Percentiles rank a stretch among this genome's conserved stretches.
These are phyloP conservation scores for Tolypocladium amazonense DNA, from an alignment of 2,329 filamentous ascomycete genomes.

Conservation along the genomic window DNA sequence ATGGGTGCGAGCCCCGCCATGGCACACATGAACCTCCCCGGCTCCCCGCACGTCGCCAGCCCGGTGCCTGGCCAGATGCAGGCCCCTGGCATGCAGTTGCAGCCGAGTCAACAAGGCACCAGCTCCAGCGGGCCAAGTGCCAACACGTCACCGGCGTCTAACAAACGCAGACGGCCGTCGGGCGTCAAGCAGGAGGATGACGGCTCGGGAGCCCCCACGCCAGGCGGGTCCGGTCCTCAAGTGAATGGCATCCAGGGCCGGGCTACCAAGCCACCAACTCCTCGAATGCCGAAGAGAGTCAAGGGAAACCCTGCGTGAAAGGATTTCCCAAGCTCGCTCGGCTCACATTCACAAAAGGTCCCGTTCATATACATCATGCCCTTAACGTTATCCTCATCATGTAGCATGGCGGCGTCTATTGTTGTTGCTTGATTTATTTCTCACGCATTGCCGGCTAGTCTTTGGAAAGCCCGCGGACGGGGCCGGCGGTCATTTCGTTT, in stretches of 20 bases:
- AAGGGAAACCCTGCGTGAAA: slow-evolving; percentile 33
- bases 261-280: slow-evolving; percentile 45
- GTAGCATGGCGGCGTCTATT: slow-evolving; percentile 25
- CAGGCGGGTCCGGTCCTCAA: slow-evolving; percentile 27
- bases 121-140: slow-evolving; percentile 56
- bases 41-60: slow-evolving; percentile 50
- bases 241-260: slow-evolving; percentile 40
- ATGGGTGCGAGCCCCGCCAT: slow-evolving; percentile 50
- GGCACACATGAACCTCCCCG: slow-evolving; percentile 49
- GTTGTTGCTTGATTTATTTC: slow-evolving; percentile 12
- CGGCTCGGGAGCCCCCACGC: slow-evolving; percentile 36
- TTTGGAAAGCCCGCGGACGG: slow-evolving; percentile 5
- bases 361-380: slow-evolving; percentile 9
- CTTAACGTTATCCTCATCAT: slow-evolving; percentile 19
- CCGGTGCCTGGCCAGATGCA: slow-evolving; percentile 53
- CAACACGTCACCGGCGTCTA: slow-evolving; percentile 53
- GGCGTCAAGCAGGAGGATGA: slow-evolving; percentile 49
- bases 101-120: slow-evolving; percentile 58
- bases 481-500: slow-evolving; percentile 6
- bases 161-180: slow-evolving; percentile 47
- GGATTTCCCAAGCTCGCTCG: not conserved
- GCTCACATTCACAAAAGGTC: not conserved
- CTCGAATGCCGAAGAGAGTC: slow-evolving; percentile 43
- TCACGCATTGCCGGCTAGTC: slow-evolving; percentile 11
- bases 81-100: slow-evolving; percentile 54